Percentiles rank a stretch among this genome's conserved stretches.
phyloP scores from a whole-genome alignment of 345 rosid species.

The Brassica nigra region DNA sequence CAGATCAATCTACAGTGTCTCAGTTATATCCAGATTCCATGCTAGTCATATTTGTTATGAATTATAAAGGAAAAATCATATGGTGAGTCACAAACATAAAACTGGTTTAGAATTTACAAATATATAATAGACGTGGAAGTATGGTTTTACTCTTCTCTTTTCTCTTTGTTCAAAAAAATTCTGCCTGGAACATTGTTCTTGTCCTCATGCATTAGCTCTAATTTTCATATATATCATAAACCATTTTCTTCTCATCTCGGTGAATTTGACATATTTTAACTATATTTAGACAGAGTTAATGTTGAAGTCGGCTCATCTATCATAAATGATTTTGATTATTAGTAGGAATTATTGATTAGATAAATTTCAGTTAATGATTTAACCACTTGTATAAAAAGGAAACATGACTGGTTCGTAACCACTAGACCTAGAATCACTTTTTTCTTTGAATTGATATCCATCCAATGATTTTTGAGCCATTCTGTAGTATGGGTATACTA shows the following conservation, averaged over 20 bases:
- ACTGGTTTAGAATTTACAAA: constrained; percentile 14
- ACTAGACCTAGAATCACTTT: too few relatives aligned
- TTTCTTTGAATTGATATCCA: too few relatives aligned
- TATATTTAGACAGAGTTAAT: constrained; percentile 1
- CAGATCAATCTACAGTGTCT: too few relatives aligned
- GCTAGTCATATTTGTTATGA: constrained; percentile 4
- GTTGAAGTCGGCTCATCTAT: neutral
- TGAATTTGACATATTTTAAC: constrained; percentile 29
- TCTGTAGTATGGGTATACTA: too few relatives aligned
- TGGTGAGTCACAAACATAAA: constrained; percentile 49
- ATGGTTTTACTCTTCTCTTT: constrained; percentile 3
- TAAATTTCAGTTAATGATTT: too few relatives aligned
- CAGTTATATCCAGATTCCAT: too few relatives aligned
- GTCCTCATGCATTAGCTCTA: constrained; percentile 25
- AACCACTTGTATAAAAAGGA: too few relatives aligned
- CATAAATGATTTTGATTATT: neutral
- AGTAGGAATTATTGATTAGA: too few relatives aligned
- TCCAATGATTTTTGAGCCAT: too few relatives aligned
- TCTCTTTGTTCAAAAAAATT: neutral
- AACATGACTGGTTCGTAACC: too few relatives aligned
- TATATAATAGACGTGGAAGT: constrained; percentile 24
- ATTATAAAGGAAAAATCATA: constrained; percentile 48
- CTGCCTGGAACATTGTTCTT: constrained; percentile 27
- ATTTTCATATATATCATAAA: constrained; percentile 21
- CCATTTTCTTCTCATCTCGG: constrained; percentile 22